Evolutionary conservation across 257 asterid species (phyloP).

Genomic region (Linderniella brevidens): DNA sequence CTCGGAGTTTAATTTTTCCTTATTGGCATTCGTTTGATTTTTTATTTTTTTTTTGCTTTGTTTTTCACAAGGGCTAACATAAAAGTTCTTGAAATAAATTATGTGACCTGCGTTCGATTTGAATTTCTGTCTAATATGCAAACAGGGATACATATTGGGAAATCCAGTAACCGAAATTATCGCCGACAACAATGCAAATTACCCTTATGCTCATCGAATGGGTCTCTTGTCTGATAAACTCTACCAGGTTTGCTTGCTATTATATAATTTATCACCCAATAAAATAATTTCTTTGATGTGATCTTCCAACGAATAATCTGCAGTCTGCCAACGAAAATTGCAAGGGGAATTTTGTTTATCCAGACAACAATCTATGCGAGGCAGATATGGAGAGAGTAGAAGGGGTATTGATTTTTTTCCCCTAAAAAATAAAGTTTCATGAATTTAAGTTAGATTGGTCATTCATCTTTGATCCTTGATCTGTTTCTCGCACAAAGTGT

Average conservation of each 20-base stretch:
- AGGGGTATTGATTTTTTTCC: too few species aligned
- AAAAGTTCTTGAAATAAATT: not conserved
- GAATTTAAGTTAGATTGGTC: too few species aligned
- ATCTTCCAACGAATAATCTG: not conserved
- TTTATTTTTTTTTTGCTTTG: not conserved
- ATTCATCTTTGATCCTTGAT: too few species aligned
- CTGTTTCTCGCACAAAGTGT: too few species aligned
- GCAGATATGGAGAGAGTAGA: too few species aligned
- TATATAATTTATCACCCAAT: not conserved
- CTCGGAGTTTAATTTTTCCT: too few species aligned
- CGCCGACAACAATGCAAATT: conserved; percentile 13
- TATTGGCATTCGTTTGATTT: too few species aligned
- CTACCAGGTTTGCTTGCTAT: conserved; percentile 16
- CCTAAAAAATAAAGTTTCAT: too few species aligned
- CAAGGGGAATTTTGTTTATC: not conserved
- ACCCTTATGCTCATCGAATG: conserved; percentile 36
- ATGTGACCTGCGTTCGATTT: not conserved
- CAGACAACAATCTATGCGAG: too few species aligned
- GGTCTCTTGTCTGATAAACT: conserved; percentile 30
- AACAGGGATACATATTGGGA: conserved; percentile 32
- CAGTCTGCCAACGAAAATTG: not conserved
- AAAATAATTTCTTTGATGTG: not conserved
- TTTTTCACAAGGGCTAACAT: not conserved
- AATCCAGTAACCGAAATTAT: conserved; percentile 8
- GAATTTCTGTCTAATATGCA: not conserved